These are phyloP conservation scores for Arachnomyces sp. DNA, from an alignment of 2,329 filamentous ascomycete species.

Conservation along the genomic window DNA sequence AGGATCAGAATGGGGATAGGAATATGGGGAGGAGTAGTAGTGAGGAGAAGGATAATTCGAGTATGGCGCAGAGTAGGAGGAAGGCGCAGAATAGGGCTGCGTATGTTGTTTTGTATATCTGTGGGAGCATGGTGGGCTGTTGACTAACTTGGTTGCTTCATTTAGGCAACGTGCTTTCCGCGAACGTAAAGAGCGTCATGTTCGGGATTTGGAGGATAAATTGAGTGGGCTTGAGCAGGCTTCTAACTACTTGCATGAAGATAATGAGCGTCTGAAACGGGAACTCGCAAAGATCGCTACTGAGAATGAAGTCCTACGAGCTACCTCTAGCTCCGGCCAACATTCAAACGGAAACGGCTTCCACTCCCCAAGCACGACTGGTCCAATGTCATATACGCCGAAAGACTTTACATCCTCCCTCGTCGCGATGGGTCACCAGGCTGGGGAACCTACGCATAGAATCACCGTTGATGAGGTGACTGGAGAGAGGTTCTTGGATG, in stretches of 20 bases:
- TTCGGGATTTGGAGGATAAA: constrained; percentile 85
- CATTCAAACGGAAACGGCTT: constrained; percentile 33
- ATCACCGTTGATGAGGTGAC: constrained; percentile 54
- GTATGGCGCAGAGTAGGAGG: constrained; percentile 50
- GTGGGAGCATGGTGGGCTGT: neutral
- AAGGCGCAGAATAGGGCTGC: constrained; percentile 67
- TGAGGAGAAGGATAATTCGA: constrained; percentile 46
- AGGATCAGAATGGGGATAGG: constrained; percentile 19
- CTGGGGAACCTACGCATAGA: constrained; percentile 52
- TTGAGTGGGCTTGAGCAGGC: constrained; percentile 67
- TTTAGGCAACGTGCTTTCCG: constrained; percentile 86
- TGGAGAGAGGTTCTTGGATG: constrained; percentile 63
- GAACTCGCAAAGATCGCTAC: constrained; percentile 76
- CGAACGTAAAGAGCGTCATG: constrained; percentile 88
- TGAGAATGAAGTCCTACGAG: constrained; percentile 86
- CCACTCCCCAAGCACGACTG: constrained; percentile 47
- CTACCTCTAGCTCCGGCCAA: constrained; percentile 50
- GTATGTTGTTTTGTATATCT: constrained; percentile 42
- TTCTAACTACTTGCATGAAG: constrained; percentile 61
- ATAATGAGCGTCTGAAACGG: constrained; percentile 79
- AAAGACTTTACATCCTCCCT: constrained; percentile 62
- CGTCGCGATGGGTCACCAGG: constrained; percentile 38
- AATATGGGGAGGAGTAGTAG: constrained; percentile 39
- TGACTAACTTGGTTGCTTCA: neutral
- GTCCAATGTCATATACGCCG: constrained; percentile 62